Base-by-base conservation (phyloP, 306 rosid species). In the Quercus suber region DNA sequence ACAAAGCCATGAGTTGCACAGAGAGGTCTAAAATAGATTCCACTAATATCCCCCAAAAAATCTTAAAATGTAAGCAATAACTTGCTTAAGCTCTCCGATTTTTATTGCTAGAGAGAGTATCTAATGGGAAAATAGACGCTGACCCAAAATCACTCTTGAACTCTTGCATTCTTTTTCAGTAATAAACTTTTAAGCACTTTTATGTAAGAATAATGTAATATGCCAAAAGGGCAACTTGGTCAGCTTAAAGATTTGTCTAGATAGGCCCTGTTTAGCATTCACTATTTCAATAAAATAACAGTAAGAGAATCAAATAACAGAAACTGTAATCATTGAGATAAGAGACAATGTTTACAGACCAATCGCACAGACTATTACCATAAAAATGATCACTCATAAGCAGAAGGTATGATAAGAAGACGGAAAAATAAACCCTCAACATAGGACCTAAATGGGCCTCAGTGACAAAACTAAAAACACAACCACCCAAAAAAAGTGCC, bases 401-500 rank as follows among this genome's bases (percentile, higher is more conserved):
- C 69, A 63, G 20, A 41, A 41, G 45, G 45, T 41, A 2, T 10
- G 21, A 30, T 11, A 28, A 27, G 19, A 14, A 5, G 69, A 6
- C 37, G 21, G 63, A 56, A 57, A 57, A 33, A 53, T 52, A 69
- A 63, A 58, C 41, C 75, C 59, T 74, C 68, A 73, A 74, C 20
- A 20, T 55, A 61, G 73, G 27, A 57, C 73, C 55, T 18, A 33
- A 70, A 78, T 53, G 61, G 25, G 77, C 41, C 6, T 35, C 56
- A 33, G 19, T 37, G 73, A 49, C 55, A 51, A 78, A 60, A 55
- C 30, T 27, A 63, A 63, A 14, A 63, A 33, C 41, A 63, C 30
- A 8, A 63, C 37, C 28, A 25, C 17, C 17, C n/a, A 30, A 21
- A 63, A 12, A 21, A 5, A 21, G 28, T 13, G 27, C 14, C 33